Evolutionary conservation across 305 asterid genomes (phyloP).

Genomic region (Stenogyne calaminthoides): DNA sequence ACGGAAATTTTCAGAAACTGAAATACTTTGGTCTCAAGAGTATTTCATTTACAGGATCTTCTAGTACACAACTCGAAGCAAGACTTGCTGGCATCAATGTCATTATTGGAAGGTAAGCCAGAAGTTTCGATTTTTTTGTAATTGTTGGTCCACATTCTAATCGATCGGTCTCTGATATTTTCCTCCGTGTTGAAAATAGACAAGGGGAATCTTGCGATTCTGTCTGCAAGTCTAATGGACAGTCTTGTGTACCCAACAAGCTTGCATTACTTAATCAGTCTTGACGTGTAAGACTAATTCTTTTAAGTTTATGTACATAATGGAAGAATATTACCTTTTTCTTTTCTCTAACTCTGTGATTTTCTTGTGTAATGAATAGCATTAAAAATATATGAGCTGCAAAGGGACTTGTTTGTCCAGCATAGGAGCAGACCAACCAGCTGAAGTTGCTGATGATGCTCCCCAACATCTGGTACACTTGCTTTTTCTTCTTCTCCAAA

Average conservation of each 20-base stretch:
- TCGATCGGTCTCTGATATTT: slow-evolving; percentile 19
- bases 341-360: slow-evolving; percentile 17
- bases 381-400: slow-evolving; percentile 81
- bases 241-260: slow-evolving; percentile 90
- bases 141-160: slow-evolving; percentile 18
- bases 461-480: slow-evolving; percentile 67
- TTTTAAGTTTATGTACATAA: neutral
- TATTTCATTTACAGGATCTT: slow-evolving; percentile 46
- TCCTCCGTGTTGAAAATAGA: slow-evolving; percentile 40
- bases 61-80: slow-evolving; percentile 57
- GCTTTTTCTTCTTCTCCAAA: slow-evolving; percentile 17
- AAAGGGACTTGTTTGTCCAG: slow-evolving; percentile 80
- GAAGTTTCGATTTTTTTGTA: neutral
- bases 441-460: slow-evolving; percentile 88
- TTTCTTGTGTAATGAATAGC: slow-evolving; percentile 38
- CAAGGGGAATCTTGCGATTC: slow-evolving; percentile 89
- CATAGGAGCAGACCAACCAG: slow-evolving; percentile 89
- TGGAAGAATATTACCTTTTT: too few species aligned
- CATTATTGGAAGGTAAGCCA: slow-evolving; percentile 62
- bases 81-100: slow-evolving; percentile 73
- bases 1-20: slow-evolving; percentile 23
- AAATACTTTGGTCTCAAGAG: slow-evolving; percentile 21
- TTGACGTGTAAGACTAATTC: slow-evolving; percentile 63
- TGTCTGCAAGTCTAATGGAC: slow-evolving; percentile 73
- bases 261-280: slow-evolving; percentile 71